A percentile compares a stretch with the other conserved stretches of the same genome.
Evolutionary conservation across 371 early-diverging fungal genomes (phyloP).

Genomic region (Saksenaea vasiformis): DNA sequence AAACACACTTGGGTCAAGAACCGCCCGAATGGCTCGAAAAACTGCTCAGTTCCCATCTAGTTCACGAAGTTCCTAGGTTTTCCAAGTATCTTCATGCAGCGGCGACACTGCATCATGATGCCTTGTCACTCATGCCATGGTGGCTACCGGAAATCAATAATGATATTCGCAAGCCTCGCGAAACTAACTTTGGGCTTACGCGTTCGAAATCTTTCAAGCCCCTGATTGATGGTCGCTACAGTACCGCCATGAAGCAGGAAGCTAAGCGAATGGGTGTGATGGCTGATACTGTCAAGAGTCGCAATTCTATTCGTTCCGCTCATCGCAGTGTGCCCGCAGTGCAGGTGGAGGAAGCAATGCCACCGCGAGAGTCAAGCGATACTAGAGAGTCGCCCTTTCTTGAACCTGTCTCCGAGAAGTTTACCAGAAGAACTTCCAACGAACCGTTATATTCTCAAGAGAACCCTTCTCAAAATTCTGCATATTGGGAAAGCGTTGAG

Average conservation of each 20-base stretch:
- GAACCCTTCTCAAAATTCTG: background rate
- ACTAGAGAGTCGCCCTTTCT: background rate
- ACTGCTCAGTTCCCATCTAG: conserved; percentile 78
- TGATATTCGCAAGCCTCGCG: conserved; percentile 35
- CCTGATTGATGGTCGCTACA: conserved; percentile 1
- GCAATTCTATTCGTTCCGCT: background rate
- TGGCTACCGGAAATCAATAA: conserved; percentile 66
- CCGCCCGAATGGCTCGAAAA: conserved; percentile 91
- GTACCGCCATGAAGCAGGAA: background rate
- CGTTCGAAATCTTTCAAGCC: background rate
- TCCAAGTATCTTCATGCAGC: conserved; percentile 95
- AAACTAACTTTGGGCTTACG: background rate
- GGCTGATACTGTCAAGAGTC: conserved; percentile 4
- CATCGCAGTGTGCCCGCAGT: background rate
- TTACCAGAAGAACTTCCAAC: background rate
- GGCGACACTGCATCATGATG: conserved; percentile 76
- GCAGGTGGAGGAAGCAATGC: background rate
- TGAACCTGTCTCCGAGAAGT: background rate
- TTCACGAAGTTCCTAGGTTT: conserved; percentile 94
- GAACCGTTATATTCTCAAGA: background rate
- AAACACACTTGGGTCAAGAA: conserved; percentile 79
- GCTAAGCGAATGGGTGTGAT: background rate
- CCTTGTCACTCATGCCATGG: conserved; percentile 86
- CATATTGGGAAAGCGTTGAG: background rate
- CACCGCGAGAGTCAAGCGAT: background rate